Evolutionary conservation across 345 rosid genomes (phyloP), one percentile per base, ranked within the genome.

Genomic region (Leavenworthia alabamica): DNA sequence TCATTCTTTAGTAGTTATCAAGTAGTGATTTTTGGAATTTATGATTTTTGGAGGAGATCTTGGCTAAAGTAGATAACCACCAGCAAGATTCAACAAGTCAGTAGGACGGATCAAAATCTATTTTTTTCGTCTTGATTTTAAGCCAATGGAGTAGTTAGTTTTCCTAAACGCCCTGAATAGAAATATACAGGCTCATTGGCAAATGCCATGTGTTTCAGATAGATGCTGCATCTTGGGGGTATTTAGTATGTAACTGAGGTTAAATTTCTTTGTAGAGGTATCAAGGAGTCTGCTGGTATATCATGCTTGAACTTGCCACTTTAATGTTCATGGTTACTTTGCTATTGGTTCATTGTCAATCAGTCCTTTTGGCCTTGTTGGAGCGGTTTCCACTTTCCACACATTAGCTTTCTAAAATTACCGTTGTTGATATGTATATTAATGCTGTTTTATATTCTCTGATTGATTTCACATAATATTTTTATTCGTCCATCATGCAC

Each of bases 221-320:
- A 49, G 37, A 61, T 37, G 62, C 50, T 45, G 42, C 8, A 15
- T 19, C 5, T 53, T 53, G 32, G 41, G 22, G 37, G 46, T 24
- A 11, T 44, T 23, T n/a, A 8, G 48, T 17, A 26, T 60, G 16
- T 16, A 50, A 23, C 11, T 50, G 50, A 45, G 29, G 32, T 33
- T 36, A 52, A 36, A n/a, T 52, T 42, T 14, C 41, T 44, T 69
- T 19, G 41, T 45, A 62, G 27, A 45, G 49, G 49, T 2, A 35
- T 40, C 26, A 36, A 62, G 33, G 57, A 62, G 56, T 60, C 3
- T 40, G 7, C 26, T 58, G 36, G 49, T 6, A 40, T 10, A 40
- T 52, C 40, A 43, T 52, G 26, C 20, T 56, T 47, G 69, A 56
- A 52, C 37, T 55, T 56, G 36, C 23, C 44, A 28, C 23, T 62